Base-by-base conservation (phyloP, 2,329 filamentous ascomycete genomes). In the Stagonosporopsis tanaceti region DNA sequence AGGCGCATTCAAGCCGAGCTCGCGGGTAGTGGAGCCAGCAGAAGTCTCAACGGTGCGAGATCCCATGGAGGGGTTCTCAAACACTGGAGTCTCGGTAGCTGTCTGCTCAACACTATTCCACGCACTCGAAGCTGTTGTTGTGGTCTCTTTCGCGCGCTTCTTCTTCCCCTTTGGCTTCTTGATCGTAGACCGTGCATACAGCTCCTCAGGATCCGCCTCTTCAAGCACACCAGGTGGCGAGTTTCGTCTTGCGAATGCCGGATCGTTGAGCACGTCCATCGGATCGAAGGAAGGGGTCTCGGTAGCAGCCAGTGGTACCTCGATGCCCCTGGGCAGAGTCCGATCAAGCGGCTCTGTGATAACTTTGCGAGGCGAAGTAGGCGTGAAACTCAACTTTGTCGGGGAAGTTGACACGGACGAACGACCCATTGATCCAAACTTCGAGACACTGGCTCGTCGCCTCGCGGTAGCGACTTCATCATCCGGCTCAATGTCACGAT, bases 81-180 rank as follows among this genome's bases (percentile, higher is more conserved):
- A 65, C 64, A 60, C 68, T 35, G 73, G 73, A 69, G 68, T 66
- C 61, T 68, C 63, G 45, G 65, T 60, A 68, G 65, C 62, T 61
- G 62, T 37, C 53, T 63, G 58, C 52, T 72, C 67, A 56, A 66
- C 57, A 69, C 69, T 63, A 59, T 76, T 69, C 67, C 74, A 64
- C 65, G 42, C 50, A 45, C 48, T 48, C 30, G 27, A 39, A n/a
- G 39, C 44, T 35, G 38, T 20, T 8, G 38, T 17, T 34, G n/a
- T 17, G 9, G 11, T 25, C 8, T 48, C 27, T 15, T 62, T 62
- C 5, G 54, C 48, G 20, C 67, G 68, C 51, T 67, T 71, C 67
- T 81, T 80, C 69, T 81, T 82, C 17, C 74, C 72, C 62, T 80
- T 82, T 8, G 71, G 68, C 59, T 81, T 81, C 72, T 79, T 82